phyloP scores from a whole-genome alignment of 2,329 filamentous ascomycete species.

The Dothideomycetes sp. region DNA sequence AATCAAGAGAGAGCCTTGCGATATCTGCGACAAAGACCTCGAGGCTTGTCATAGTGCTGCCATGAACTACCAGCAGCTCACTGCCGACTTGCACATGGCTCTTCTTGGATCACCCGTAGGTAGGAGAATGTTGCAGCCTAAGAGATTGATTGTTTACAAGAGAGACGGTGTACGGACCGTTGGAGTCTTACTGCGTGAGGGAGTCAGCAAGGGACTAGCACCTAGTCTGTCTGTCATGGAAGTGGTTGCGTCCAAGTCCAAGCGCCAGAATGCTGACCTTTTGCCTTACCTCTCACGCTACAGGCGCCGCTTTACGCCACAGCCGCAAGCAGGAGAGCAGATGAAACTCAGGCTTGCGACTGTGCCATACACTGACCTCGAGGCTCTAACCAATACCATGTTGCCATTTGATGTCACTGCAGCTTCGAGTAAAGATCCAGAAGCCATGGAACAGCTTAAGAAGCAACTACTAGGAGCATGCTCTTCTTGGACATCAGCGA shows the following conservation, averaged over 20 bases:
- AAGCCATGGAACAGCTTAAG: slow-evolving; percentile 51
- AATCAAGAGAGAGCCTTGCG: slow-evolving; percentile 76
- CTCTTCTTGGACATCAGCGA: slow-evolving; percentile 60
- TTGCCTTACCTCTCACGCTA: slow-evolving; percentile 72
- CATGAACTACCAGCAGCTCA: slow-evolving; percentile 71
- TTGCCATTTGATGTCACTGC: slow-evolving; percentile 30
- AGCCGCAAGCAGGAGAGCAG: slow-evolving; percentile 58
- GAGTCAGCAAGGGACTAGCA: slow-evolving; percentile 54
- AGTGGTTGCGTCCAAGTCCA: slow-evolving; percentile 58
- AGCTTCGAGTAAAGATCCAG: slow-evolving; percentile 33
- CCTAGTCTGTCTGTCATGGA: slow-evolving; percentile 72
- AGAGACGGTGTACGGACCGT: slow-evolving; percentile 69
- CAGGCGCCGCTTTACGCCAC: slow-evolving; percentile 54
- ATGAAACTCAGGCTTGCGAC: slow-evolving; percentile 60
- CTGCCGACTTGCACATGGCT: slow-evolving; percentile 66
- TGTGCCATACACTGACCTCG: slow-evolving; percentile 67
- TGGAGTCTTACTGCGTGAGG: slow-evolving; percentile 71
- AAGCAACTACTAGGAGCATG: slow-evolving; percentile 61
- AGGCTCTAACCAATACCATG: slow-evolving; percentile 68
- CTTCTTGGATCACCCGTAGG: slow-evolving; percentile 75
- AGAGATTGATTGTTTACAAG: slow-evolving; percentile 74
- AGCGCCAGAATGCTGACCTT: slow-evolving; percentile 71
- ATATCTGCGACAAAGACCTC: slow-evolving; percentile 70
- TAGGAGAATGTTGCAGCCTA: slow-evolving; percentile 65
- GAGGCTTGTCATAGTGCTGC: slow-evolving; percentile 73